phyloP scores from a whole-genome alignment of 345 rosid species.

The Hirschfeldia incana region DNA sequence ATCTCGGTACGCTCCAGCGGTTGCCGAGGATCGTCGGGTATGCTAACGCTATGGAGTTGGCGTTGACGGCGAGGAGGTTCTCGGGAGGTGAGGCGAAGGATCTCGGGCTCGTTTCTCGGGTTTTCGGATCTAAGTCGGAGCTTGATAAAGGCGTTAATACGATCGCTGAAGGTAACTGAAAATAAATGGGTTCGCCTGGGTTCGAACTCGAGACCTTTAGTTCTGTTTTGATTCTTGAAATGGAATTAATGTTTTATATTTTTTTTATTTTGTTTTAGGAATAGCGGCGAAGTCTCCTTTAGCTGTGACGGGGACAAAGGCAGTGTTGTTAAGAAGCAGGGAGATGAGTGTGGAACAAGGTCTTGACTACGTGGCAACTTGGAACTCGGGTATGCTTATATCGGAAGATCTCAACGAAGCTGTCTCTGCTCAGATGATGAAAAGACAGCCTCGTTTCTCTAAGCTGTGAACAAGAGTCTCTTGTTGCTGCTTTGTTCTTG shows the following conservation, averaged over 20 bases:
- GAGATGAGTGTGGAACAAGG: conserved; percentile 83
- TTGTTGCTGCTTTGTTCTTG: not conserved
- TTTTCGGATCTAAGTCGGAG: conserved; percentile 59
- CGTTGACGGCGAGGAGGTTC: conserved; percentile 68
- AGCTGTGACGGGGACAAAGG: conserved; percentile 78
- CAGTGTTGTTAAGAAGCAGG: conserved; percentile 63
- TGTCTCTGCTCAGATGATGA: conserved; percentile 51
- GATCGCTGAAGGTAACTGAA: conserved; percentile 59
- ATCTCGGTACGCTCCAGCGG: conserved; percentile 86
- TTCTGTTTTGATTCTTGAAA: not conserved
- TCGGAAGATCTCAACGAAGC: conserved; percentile 73
- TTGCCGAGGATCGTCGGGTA: conserved; percentile 70
- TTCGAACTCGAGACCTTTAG: no score
- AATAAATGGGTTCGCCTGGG: no score
- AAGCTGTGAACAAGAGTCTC: conserved; percentile 51
- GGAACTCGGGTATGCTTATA: conserved; percentile 80
- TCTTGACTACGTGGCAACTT: conserved; percentile 78
- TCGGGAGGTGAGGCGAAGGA: conserved; percentile 71
- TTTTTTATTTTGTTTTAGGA: conserved; percentile 38
- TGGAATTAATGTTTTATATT: not conserved
- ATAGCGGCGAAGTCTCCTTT: conserved; percentile 76
- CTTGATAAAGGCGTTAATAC: conserved; percentile 49
- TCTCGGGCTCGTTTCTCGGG: conserved; percentile 70
- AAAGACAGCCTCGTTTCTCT: conserved; percentile 61
- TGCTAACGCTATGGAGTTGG: conserved; percentile 70